These are phyloP conservation scores for Mucor racemosus DNA, from an alignment of 371 early-diverging fungal species.

Conservation along the genomic window DNA sequence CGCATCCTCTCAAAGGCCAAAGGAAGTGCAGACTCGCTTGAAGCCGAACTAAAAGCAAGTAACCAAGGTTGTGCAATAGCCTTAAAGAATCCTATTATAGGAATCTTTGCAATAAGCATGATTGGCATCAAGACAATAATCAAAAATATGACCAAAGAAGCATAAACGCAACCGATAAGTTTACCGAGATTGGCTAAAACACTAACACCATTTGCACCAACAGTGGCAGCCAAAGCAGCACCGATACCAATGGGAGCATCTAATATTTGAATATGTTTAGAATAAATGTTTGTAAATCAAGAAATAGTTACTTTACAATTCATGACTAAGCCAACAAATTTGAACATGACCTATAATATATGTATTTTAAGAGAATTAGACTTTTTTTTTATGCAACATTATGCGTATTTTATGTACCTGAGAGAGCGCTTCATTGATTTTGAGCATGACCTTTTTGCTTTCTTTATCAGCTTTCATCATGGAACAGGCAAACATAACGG, in stretches of 20 bases:
- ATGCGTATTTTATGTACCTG: too few relatives aligned
- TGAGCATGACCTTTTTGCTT: constrained; percentile 61
- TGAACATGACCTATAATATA: constrained; percentile 64
- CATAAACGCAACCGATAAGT: constrained; percentile 73
- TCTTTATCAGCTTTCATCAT: constrained; percentile 59
- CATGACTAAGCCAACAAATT: constrained; percentile 71
- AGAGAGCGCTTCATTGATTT: constrained; percentile 62
- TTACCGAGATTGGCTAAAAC: constrained; percentile 69
- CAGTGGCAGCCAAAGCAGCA: constrained; percentile 68
- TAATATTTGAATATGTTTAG: too few relatives aligned
- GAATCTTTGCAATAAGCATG: constrained; percentile 61
- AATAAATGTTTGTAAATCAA: too few relatives aligned
- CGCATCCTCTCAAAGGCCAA: constrained; percentile 77
- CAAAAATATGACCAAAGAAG: constrained; percentile 61
- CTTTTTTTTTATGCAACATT: not conserved
- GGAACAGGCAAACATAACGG: constrained; percentile 73
- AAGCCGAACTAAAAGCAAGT: constrained; percentile 84
- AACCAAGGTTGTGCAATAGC: constrained; percentile 71
- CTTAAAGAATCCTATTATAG: constrained; percentile 60
- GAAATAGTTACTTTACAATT: constrained; percentile 32
- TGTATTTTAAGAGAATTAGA: not conserved
- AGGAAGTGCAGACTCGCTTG: constrained; percentile 83
- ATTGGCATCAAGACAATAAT: constrained; percentile 69
- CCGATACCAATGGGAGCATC: constrained; percentile 79
- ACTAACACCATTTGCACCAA: constrained; percentile 68